A percentile compares a stretch with the other conserved stretches of the same genome.
Conservation (phyloP, 2,329 filamentous ascomycete species). For the Cladophialophora chaetospira region DNA sequence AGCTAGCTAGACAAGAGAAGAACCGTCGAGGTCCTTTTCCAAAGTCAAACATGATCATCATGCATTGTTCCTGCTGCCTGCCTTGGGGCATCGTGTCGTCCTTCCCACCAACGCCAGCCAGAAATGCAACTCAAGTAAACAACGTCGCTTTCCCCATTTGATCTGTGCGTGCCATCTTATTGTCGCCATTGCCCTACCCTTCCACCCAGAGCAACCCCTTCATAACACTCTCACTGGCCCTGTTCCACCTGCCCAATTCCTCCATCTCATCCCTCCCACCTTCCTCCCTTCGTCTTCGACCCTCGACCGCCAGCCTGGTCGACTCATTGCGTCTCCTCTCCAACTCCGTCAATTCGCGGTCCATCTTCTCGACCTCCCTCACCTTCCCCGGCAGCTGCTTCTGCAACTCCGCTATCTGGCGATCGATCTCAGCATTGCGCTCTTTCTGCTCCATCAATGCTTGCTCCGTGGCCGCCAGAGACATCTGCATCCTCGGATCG, state of each 20-base stretch:
- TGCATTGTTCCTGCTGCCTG: background rate
- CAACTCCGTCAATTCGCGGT: slow-evolving; percentile 46
- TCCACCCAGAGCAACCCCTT: slow-evolving; percentile 41
- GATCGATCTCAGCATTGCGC: slow-evolving; percentile 45
- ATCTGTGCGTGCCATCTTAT: background rate
- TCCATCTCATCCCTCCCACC: slow-evolving; percentile 51
- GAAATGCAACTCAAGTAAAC: no score
- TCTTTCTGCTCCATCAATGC: slow-evolving; percentile 45
- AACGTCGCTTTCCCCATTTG: no score
- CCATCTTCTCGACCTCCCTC: slow-evolving; percentile 48
- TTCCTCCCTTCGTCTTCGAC: slow-evolving; percentile 45
- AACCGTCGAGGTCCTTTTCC: background rate
- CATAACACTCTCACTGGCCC: slow-evolving; percentile 44
- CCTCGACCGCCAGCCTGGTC: slow-evolving; percentile 51
- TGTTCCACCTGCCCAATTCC: slow-evolving; percentile 51
- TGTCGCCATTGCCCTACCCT: background rate
- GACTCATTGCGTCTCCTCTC: slow-evolving; percentile 49
- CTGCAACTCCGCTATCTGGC: slow-evolving; percentile 46
- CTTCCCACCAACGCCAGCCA: background rate
- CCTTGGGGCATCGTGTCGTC: background rate
- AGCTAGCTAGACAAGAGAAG: background rate
- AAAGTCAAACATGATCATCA: background rate
- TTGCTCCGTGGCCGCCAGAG: slow-evolving; percentile 41
- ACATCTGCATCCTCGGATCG: slow-evolving; percentile 28
- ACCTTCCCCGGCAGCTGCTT: slow-evolving; percentile 47